Conservation (phyloP, 2,329 filamentous ascomycete genomes). For the Aspergillus sp. region DNA sequence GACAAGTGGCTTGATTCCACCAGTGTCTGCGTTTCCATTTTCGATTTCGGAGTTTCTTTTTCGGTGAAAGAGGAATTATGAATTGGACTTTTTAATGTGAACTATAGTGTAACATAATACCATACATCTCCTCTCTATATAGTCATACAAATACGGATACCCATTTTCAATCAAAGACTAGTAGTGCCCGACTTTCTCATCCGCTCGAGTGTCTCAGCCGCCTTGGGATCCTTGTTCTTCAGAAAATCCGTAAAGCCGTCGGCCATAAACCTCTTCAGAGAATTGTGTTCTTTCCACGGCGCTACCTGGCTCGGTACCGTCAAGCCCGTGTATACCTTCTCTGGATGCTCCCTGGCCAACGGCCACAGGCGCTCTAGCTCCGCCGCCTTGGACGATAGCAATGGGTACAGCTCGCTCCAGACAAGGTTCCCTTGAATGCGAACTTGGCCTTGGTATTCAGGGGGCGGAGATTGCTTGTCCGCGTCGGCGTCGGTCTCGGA, state of each 20-base stretch:
- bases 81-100: too few species aligned
- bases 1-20: too few species aligned
- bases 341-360: background rate
- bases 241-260: background rate
- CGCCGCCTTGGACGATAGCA: conserved; percentile 15
- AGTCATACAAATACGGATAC: too few species aligned
- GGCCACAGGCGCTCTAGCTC: conserved; percentile 26
- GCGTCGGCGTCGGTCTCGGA: conserved; percentile 8
- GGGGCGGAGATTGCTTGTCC: background rate
- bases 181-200: background rate
- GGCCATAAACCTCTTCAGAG: background rate
- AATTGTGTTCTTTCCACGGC: background rate
- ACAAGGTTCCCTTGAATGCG: conserved; percentile 30
- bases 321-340: conserved; percentile 2
- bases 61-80: too few species aligned
- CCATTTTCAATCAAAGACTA: background rate
- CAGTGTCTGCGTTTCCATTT: too few species aligned
- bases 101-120: too few species aligned
- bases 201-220: background rate
- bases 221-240: background rate
- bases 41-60: too few species aligned
- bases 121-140: too few species aligned
- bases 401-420: conserved; percentile 29
- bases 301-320: background rate
- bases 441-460: conserved; percentile 25